Base-by-base conservation (phyloP, 306 rosid species). In the Senna tora region DNA sequence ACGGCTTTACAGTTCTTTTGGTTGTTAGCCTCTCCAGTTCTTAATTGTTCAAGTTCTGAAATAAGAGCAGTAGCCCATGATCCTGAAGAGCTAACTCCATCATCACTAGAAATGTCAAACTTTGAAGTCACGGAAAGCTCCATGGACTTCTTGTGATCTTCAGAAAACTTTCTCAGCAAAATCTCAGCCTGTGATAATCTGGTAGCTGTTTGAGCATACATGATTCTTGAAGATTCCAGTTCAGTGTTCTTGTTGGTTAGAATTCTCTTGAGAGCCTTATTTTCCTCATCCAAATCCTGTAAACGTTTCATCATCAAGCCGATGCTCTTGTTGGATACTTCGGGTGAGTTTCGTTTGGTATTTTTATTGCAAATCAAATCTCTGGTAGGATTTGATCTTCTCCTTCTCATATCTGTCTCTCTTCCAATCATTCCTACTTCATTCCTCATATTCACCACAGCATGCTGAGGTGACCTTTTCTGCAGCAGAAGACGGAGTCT, bases 211-310 rank as follows among this genome's bases (percentile, higher is more conserved):
- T 74, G 84, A 71, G 68, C 80, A 77, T 86, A 78, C 80, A 70
- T 77, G 41, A 68, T 22, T 55, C 85, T 90, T 12, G 89, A 85
- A 73, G 84, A 80, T 55, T 84, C 86, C 42, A 84, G 80, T 63
- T 88, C 90, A 14, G 80, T 47, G 77, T 73, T 87, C 66, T 80
- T 87, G 67, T 69, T 78, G 70, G 66, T 81, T 60, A 87, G 71
- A 47, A 84, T 77, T 57, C 80, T 86, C 56, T 81, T 85, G 30
- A 87, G 87, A 59, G 89, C 89, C 78, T 81, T 88, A 83, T 89
- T 92, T 79, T 92, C 96, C 72, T 87, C 97, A 77, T 89, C 93
- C 72, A 86, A 45, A 33, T 82, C 78, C 9, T 75, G 88, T 54
- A 89, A 81, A 50, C 75, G 80, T 60, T 86, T 87, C 25, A 80